Evolutionary conservation across 169 alveolate species (phyloP).

Genomic region (Eimeria sp.): DNA sequence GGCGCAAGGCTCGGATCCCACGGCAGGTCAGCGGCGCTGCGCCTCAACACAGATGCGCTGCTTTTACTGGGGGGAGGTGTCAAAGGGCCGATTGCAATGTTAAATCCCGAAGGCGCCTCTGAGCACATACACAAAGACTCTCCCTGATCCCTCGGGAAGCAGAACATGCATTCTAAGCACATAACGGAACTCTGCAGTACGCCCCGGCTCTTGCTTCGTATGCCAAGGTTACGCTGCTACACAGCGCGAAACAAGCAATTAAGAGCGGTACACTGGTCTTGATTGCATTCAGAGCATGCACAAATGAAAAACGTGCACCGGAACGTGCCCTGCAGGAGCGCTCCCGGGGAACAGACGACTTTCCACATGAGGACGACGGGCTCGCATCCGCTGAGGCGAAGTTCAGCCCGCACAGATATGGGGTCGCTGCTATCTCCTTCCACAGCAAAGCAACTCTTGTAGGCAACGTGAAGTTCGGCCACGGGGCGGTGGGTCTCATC

Average conservation of each 20-base stretch:
- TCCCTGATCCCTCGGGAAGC: neutral
- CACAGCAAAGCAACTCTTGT: conserved; percentile 66
- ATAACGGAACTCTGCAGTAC: neutral
- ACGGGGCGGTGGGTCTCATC: conserved; percentile 81
- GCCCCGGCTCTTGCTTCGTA: neutral
- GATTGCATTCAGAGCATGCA: neutral
- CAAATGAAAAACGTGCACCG: neutral
- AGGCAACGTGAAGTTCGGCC: conserved; percentile 73
- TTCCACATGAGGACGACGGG: conserved; percentile 74
- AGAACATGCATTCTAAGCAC: neutral
- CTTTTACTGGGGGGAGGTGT: conserved; percentile 14
- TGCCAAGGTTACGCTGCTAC: neutral
- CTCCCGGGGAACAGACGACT: conserved; percentile 52
- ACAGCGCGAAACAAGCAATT: neutral
- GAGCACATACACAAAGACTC: neutral
- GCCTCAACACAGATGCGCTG: neutral
- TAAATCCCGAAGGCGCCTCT: conserved; percentile 35
- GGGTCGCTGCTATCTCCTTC: conserved; percentile 57
- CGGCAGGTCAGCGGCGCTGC: conserved; percentile 49
- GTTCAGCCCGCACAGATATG: conserved; percentile 51
- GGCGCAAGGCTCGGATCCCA: conserved; percentile 53
- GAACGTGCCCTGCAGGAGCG: conserved; percentile 56
- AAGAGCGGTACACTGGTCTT: neutral
- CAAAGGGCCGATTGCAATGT: conserved; percentile 50
- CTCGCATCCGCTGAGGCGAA: conserved; percentile 50